Percentiles rank a stretch among this genome's conserved stretches.
Conservation (phyloP, 768 basidiomycete species). For the Phanerochaete carnosa region DNA sequence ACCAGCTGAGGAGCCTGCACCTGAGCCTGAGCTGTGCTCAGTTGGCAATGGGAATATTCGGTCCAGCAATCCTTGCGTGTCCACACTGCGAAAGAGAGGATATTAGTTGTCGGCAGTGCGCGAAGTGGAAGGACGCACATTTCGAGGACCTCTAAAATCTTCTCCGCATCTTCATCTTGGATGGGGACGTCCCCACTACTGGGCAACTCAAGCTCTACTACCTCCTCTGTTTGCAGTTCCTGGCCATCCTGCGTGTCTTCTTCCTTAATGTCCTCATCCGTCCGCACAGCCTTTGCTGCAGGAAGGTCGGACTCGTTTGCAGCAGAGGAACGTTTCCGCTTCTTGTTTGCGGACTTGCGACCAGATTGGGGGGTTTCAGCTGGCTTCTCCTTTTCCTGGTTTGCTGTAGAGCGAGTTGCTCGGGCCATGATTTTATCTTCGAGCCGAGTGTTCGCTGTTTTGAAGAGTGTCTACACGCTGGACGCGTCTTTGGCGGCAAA, state of each 20-base stretch:
- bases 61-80: constrained; percentile 75
- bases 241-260: constrained; percentile 25
- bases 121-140: constrained; percentile 35
- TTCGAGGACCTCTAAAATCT: constrained; percentile 59
- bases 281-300: constrained; percentile 46
- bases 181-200: constrained; percentile 49
- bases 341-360: constrained; percentile 42
- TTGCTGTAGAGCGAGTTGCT: constrained; percentile 65
- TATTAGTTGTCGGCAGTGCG: constrained; percentile 2
- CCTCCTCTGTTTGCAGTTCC: constrained; percentile 18
- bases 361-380: constrained; percentile 21
- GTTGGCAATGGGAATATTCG: constrained; percentile 64
- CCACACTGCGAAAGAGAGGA: constrained; percentile 42
- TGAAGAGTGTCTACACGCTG: constrained; percentile 14
- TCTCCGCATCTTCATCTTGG: constrained; percentile 40
- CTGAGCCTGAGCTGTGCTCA: constrained; percentile 30
- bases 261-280: constrained; percentile 30
- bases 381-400: constrained; percentile 37
- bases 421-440: constrained; percentile 53
- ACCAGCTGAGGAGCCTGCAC: constrained; percentile 15
- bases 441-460: constrained; percentile 5
- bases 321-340: constrained; percentile 62
- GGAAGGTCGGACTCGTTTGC: constrained; percentile 46
- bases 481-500: constrained; percentile 32
- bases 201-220: constrained; percentile 24